These are phyloP conservation scores for Larix sibirica DNA, from an alignment of 83 land plant species.

Conservation along the genomic window DNA sequence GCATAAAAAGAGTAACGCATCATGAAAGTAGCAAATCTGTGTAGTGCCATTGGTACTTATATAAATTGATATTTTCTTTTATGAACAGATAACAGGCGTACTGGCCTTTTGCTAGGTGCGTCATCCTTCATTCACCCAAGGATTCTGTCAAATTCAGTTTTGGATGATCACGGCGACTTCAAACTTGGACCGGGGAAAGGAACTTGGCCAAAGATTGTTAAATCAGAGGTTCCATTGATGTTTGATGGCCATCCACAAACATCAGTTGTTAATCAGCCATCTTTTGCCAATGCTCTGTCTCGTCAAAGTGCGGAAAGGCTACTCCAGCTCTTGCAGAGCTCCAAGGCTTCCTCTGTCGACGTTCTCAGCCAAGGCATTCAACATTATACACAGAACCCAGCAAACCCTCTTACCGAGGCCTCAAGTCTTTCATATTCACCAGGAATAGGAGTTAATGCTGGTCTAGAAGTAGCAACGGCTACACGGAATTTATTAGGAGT, in stretches of 20 bases:
- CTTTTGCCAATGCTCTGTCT: neutral
- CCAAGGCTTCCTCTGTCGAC: neutral
- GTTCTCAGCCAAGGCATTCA: neutral
- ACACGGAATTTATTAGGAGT: constrained; percentile 30
- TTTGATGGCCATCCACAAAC: neutral
- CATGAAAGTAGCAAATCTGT: too few relatives aligned
- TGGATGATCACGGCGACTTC: neutral
- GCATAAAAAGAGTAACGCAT: too few relatives aligned
- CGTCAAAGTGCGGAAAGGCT: neutral
- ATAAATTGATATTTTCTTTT: neutral
- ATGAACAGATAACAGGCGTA: constrained; percentile 6
- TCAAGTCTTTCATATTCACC: constrained; percentile 18
- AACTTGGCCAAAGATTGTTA: constrained; percentile 7
- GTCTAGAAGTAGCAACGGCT: constrained; percentile 19
- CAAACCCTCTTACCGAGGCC: constrained; percentile 7
- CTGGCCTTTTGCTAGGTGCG: constrained; percentile 8
- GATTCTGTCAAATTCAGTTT: constrained; percentile 2
- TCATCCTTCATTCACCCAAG: constrained; percentile 2
- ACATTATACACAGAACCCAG: neutral
- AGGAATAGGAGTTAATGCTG: constrained; percentile 32
- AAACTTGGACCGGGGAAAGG: constrained; percentile 5
- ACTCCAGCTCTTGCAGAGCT: constrained; percentile 1
- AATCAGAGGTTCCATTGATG: neutral
- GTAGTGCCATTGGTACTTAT: too few relatives aligned
- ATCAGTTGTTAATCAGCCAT: constrained; percentile 1